Conservation (phyloP, 352 stramenopile genomes). For the Globisporangium cystogenes region DNA sequence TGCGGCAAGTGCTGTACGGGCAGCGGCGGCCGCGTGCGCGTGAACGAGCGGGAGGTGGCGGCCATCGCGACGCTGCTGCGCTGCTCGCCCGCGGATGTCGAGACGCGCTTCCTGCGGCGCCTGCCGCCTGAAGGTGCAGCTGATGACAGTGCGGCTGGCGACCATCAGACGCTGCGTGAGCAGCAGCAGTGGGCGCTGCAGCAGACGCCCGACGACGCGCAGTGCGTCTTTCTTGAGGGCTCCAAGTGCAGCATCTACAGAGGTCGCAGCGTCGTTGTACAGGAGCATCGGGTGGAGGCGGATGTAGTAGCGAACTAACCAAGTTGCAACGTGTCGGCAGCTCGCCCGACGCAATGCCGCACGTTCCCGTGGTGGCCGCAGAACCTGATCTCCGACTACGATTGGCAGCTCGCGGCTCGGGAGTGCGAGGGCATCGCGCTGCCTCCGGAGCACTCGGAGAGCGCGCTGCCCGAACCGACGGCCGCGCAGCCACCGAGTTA, state of each 20-base stretch:
- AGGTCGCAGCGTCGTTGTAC: slow-evolving; percentile 14
- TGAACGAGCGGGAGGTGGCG: slow-evolving; percentile 56
- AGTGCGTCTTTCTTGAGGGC: slow-evolving; percentile 64
- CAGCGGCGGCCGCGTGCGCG: slow-evolving; percentile 50
- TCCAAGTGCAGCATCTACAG: slow-evolving; percentile 65
- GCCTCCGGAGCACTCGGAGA: not conserved
- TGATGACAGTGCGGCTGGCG: no score
- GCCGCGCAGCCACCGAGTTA: not conserved
- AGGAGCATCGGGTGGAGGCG: no score
- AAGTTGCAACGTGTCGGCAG: slow-evolving; percentile 11
- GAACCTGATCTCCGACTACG: slow-evolving; percentile 70
- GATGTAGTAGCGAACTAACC: not conserved
- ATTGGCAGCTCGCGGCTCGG: slow-evolving; percentile 56
- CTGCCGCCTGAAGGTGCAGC: not conserved
- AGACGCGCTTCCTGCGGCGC: slow-evolving; percentile 25
- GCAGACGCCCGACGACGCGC: slow-evolving; percentile 46
- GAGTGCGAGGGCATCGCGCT: slow-evolving; percentile 61
- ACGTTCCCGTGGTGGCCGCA: slow-evolving; percentile 84
- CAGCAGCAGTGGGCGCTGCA: slow-evolving; percentile 34
- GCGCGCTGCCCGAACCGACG: no score
- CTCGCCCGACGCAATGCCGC: slow-evolving; percentile 66
- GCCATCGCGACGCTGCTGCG: slow-evolving; percentile 30
- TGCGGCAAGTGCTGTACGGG: slow-evolving; percentile 82
- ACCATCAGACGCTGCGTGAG: slow-evolving; percentile 12
- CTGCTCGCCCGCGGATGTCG: slow-evolving; percentile 26